A percentile compares a stretch with the other conserved stretches of the same genome.
phyloP scores from a whole-genome alignment of 148 eudicot genomes.

The Chenopodium formosanum region DNA sequence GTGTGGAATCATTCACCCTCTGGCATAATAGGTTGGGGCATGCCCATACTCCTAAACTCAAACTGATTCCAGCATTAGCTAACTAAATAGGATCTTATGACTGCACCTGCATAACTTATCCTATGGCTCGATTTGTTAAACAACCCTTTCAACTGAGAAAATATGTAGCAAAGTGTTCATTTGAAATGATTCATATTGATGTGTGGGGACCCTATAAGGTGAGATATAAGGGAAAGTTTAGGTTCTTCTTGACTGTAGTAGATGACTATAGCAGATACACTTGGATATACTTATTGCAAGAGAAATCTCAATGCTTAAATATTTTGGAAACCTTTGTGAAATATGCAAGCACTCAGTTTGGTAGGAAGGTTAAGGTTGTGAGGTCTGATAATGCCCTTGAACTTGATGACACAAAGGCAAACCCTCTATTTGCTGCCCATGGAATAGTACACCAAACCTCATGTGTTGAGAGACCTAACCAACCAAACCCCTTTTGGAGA shows the following conservation, averaged over 20 bases:
- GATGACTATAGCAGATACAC: neutral
- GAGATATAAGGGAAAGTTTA: too few species aligned
- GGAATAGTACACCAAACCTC: neutral
- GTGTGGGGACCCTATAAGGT: neutral
- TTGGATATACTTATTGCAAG: neutral
- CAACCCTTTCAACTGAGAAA: too few species aligned
- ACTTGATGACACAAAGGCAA: neutral
- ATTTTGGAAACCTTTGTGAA: neutral
- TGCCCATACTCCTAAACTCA: too few species aligned
- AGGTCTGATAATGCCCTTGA: neutral
- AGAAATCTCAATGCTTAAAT: neutral
- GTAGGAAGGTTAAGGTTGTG: neutral
- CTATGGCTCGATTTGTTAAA: too few species aligned
- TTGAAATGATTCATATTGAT: neutral
- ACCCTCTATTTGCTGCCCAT: neutral
- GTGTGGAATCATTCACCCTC: too few species aligned
- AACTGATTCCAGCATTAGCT: too few species aligned
- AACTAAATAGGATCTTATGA: too few species aligned
- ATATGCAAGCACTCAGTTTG: neutral
- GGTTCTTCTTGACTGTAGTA: neutral
- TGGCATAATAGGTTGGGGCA: too few species aligned
- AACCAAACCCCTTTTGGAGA: too few species aligned
- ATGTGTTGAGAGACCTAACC: neutral
- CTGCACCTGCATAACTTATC: too few species aligned
- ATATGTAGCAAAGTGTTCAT: accelerated